Conservation (phyloP, 805 yeast genomes). For the Yamadazyma sp. region DNA sequence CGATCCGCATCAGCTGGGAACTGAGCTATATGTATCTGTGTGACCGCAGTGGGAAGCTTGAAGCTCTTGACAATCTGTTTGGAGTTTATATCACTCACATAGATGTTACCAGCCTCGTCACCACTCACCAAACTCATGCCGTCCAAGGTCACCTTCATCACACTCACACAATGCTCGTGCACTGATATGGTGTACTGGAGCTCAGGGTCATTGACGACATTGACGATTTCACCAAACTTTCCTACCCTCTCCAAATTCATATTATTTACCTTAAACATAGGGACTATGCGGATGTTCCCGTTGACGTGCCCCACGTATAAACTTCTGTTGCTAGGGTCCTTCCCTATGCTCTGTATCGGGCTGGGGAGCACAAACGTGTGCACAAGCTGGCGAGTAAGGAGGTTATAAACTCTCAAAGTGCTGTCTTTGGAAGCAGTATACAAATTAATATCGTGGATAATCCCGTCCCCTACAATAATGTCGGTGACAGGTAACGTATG, state of each 20-base stretch:
- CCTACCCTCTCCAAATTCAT: constrained; percentile 59
- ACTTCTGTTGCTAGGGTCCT: constrained; percentile 79
- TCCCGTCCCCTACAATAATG: constrained; percentile 48
- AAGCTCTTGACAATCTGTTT: constrained; percentile 65
- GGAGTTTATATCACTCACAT: constrained; percentile 66
- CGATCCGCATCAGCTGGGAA: constrained; percentile 18
- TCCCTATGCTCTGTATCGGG: constrained; percentile 55
- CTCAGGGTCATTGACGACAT: constrained; percentile 51
- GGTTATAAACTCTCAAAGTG: constrained; percentile 70
- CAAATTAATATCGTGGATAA: constrained; percentile 57
- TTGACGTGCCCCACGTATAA: constrained; percentile 66
- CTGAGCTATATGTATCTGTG: constrained; percentile 25
- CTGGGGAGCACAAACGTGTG: constrained; percentile 71
- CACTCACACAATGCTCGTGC: constrained; percentile 50
- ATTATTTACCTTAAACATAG: constrained; percentile 44
- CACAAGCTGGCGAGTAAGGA: constrained; percentile 46
- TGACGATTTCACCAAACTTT: constrained; percentile 52
- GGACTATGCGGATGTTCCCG: constrained; percentile 60
- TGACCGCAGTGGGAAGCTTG: constrained; percentile 38
- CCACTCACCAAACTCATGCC: constrained; percentile 75
- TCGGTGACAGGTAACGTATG: constrained; percentile 57
- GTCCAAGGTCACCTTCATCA: constrained; percentile 65
- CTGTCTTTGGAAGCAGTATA: constrained; percentile 72
- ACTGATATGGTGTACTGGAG: constrained; percentile 53
- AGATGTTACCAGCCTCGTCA: constrained; percentile 66